Percentiles rank a stretch among this genome's conserved stretches.
phyloP scores from a whole-genome alignment of 2,329 filamentous ascomycete species.

The Fusarium floridanum region DNA sequence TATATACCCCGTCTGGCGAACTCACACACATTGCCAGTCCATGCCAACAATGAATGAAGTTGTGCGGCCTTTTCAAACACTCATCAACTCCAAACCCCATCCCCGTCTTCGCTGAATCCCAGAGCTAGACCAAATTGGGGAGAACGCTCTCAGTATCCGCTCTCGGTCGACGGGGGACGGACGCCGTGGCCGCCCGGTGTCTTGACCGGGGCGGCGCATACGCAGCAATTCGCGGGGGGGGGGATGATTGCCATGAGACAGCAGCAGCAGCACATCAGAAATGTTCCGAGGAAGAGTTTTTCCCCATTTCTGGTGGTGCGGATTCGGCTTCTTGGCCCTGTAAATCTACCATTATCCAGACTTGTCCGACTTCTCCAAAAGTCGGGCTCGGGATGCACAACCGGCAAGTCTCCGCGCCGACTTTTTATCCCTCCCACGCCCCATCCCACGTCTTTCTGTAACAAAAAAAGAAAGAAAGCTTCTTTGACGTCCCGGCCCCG shows the following conservation, averaged over 20 bases:
- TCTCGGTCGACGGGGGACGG: conserved; percentile 43
- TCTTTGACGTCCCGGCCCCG: conserved; percentile 9
- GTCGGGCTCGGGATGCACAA: conserved; percentile 19
- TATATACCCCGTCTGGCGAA: neutral
- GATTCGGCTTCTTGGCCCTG: neutral
- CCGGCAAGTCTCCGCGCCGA: conserved; percentile 39
- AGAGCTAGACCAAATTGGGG: conserved; percentile 15
- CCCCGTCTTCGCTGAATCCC: neutral
- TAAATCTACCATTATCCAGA: neutral
- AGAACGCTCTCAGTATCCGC: conserved; percentile 21
- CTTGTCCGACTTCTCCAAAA: neutral
- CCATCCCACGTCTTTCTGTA: neutral
- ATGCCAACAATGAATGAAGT: neutral
- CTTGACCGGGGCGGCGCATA: conserved; percentile 5
- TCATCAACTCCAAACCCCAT: conserved; percentile 1
- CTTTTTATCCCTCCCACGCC: conserved; percentile 10
- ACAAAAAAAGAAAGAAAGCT: neutral
- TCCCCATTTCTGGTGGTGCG: neutral
- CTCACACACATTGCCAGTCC: neutral
- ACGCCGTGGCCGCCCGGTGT: conserved; percentile 23
- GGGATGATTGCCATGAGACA: neutral
- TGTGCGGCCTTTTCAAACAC: neutral
- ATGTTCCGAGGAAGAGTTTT: neutral
- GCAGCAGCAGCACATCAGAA: neutral
- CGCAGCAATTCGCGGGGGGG: neutral